A percentile compares a stretch with the other conserved stretches of the same genome.
Conservation (phyloP, 148 eudicot species). For the Linanthus parryae region DNA sequence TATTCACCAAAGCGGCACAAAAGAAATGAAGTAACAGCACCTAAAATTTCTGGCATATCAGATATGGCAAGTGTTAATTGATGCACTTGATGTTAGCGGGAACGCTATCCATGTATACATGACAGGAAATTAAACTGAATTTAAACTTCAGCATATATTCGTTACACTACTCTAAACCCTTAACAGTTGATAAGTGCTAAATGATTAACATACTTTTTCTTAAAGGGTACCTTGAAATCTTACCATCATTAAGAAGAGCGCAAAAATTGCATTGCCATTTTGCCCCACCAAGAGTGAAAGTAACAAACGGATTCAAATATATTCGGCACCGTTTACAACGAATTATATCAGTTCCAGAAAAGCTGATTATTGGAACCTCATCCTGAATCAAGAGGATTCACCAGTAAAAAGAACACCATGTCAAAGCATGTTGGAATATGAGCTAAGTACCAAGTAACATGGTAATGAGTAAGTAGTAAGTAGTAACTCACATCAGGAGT, state of each 20-base stretch:
- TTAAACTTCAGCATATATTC: not conserved
- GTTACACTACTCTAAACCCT: not conserved
- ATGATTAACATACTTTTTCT: not conserved
- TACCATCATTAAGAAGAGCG: slow-evolving; percentile 94
- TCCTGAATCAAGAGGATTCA: slow-evolving; percentile 45
- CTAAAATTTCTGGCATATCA: no score
- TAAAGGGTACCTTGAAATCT: not conserved
- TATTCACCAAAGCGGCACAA: no score
- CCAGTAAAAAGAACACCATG: slow-evolving; percentile 11
- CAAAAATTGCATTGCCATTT: slow-evolving; percentile 98
- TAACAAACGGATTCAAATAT: slow-evolving; percentile 81
- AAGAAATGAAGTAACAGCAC: no score
- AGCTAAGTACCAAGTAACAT: no score
- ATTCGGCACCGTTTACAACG: slow-evolving; percentile 98
- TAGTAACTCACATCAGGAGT: slow-evolving; percentile 57
- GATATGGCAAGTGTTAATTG: no score
- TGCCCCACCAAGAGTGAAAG: slow-evolving; percentile 84
- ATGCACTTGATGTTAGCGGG: no score
- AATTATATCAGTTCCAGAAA: slow-evolving; percentile 74
- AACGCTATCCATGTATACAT: no score
- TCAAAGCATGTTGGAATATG: slow-evolving; percentile 11
- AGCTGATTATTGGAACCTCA: slow-evolving; percentile 89
- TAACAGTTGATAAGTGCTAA: not conserved
- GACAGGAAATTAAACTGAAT: no score
- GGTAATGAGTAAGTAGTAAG: not conserved